Conservation (phyloP, 495 filamentous ascomycete genomes). For the Hypoxylon lenormandii region DNA sequence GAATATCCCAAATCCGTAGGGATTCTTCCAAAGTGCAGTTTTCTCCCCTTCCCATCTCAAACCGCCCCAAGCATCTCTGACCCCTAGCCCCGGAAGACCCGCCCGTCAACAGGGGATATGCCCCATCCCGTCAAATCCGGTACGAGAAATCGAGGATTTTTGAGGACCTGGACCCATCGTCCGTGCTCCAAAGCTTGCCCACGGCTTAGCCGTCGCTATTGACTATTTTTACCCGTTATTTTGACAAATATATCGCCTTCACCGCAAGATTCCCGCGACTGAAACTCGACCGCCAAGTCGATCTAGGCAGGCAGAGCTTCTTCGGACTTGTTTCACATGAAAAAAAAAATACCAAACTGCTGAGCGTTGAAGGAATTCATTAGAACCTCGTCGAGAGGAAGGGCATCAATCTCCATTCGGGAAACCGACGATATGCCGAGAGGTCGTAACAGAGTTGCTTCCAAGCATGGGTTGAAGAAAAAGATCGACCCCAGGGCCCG, state of each 20-base stretch:
- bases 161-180: conserved; percentile 32
- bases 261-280: conserved; percentile 49
- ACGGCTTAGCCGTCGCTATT: conserved; percentile 37
- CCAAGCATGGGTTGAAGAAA: conserved; percentile 41
- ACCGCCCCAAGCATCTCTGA: conserved; percentile 21
- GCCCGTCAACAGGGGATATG: conserved; percentile 40
- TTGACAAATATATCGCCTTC: conserved; percentile 48
- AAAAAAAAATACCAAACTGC: conserved; percentile 1
- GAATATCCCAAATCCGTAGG: conserved; percentile 32
- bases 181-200: conserved; percentile 43
- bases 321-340: conserved; percentile 13
- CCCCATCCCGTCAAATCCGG: conserved; percentile 41
- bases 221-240: conserved; percentile 45
- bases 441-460: conserved; percentile 40
- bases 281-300: conserved; percentile 37
- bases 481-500: conserved; percentile 53
- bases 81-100: conserved; percentile 46
- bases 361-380: conserved; percentile 22
- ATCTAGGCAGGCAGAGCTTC: conserved; percentile 26
- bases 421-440: conserved; percentile 38
- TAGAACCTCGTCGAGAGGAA: conserved; percentile 32
- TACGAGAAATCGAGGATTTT: conserved; percentile 39
- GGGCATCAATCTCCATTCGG: conserved; percentile 13
- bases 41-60: conserved; percentile 21
- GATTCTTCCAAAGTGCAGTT: conserved; percentile 38